phyloP scores from a whole-genome alignment of 2,329 filamentous ascomycete genomes.

The Hypoxylon sp. region DNA sequence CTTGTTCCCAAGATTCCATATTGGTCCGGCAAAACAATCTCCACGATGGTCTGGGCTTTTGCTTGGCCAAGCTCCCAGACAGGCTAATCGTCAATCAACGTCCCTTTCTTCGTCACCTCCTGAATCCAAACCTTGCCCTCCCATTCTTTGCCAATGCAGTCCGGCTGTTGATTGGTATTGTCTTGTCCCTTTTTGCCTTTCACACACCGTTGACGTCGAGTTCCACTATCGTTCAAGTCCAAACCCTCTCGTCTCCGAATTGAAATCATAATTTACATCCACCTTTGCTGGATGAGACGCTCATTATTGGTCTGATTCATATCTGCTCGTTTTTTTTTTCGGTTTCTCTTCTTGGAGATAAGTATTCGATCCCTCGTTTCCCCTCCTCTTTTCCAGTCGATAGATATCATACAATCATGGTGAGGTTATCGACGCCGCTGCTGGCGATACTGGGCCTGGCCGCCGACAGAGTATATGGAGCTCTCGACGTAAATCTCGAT shows the following conservation, averaged over 20 bases:
- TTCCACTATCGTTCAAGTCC: slow-evolving; percentile 47
- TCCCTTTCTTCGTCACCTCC: slow-evolving; percentile 36
- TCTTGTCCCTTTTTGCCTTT: slow-evolving; percentile 29
- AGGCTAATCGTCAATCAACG: slow-evolving; percentile 24
- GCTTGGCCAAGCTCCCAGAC: slow-evolving; percentile 29
- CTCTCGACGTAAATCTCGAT: slow-evolving; percentile 52
- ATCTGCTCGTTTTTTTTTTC: slow-evolving; percentile 9
- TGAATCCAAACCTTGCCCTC: slow-evolving; percentile 35
- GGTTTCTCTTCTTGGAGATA: slow-evolving; percentile 19
- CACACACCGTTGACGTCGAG: slow-evolving; percentile 42
- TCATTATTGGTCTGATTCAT: slow-evolving; percentile 26
- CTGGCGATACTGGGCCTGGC: slow-evolving; percentile 50
- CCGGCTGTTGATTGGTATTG: slow-evolving; percentile 16
- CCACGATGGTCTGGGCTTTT: slow-evolving; percentile 40
- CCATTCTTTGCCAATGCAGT: slow-evolving; percentile 32
- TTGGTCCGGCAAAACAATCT: slow-evolving; percentile 28
- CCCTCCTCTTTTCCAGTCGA: slow-evolving; percentile 20
- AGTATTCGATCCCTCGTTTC: slow-evolving; percentile 28
- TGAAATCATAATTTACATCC: slow-evolving; percentile 21
- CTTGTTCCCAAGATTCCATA: slow-evolving; percentile 21
- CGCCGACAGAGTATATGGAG: slow-evolving; percentile 45
- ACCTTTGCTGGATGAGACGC: slow-evolving; percentile 21
- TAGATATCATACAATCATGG: slow-evolving; percentile 44
- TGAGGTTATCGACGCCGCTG: slow-evolving; percentile 49
- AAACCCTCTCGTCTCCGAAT: slow-evolving; percentile 35